Conservation (phyloP, 768 basidiomycete species). For the Cubamyces sp. region DNA sequence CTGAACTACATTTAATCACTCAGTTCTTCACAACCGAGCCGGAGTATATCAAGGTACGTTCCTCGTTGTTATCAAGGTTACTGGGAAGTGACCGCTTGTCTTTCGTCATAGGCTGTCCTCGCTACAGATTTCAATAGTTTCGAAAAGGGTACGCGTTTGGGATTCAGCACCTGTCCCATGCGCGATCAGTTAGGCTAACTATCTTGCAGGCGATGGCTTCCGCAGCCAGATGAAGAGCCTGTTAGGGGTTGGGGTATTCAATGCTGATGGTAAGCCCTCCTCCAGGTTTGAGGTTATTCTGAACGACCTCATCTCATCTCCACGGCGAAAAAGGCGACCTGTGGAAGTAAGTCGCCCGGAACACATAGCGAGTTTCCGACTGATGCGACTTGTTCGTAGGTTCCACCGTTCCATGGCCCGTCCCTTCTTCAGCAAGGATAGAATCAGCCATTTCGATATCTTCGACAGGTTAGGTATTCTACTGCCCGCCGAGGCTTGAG, state of each 20-base stretch:
- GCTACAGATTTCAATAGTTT: constrained; percentile 42
- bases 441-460: constrained; percentile 45
- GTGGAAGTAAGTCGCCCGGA: constrained; percentile 41
- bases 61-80: background rate
- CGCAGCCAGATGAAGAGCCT: constrained; percentile 33
- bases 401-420: constrained; percentile 49
- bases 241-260: constrained; percentile 44
- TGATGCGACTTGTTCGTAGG: constrained; percentile 23
- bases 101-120: constrained; percentile 37
- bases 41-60: constrained; percentile 43
- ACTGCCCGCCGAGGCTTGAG: too few species aligned
- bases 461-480: constrained; percentile 36
- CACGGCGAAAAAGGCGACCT: constrained; percentile 26
- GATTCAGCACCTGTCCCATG: background rate
- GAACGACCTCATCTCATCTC: background rate
- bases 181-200: background rate
- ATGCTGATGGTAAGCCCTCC: constrained; percentile 38
- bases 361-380: too few species aligned
- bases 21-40: constrained; percentile 45
- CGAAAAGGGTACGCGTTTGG: constrained; percentile 37
- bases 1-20: background rate
- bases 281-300: background rate
- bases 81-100: background rate
- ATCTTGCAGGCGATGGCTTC: constrained; percentile 28
- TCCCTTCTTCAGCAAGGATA: constrained; percentile 45